Evolutionary conservation across 352 stramenopile species (phyloP).

Genomic region (Globisporangium abappressorium): DNA sequence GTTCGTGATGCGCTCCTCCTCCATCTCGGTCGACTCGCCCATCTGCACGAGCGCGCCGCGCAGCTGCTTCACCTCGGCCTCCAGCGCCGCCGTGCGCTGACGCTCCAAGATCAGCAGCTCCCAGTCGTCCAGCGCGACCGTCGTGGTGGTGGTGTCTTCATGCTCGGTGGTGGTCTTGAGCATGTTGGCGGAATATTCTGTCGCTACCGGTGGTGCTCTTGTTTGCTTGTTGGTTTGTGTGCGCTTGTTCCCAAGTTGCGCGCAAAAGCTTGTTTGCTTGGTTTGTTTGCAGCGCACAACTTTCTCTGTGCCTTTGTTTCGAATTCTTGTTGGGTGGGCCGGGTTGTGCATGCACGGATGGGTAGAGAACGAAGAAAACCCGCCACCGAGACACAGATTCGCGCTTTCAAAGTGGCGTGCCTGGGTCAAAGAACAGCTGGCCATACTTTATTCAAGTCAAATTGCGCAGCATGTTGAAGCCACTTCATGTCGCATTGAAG

Average conservation of each 20-base stretch:
- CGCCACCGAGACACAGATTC: conserved; percentile 4
- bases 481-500: conserved; percentile 16
- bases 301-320: conserved; percentile 1
- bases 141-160: neutral
- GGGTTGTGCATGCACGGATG: neutral
- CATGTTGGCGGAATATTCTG: neutral
- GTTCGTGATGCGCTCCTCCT: conserved; percentile 85
- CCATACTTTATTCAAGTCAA: neutral
- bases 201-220: conserved; percentile 2
- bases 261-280: neutral
- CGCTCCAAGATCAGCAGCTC: conserved; percentile 72
- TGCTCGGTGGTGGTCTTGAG: neutral
- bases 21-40: conserved; percentile 80
- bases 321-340: neutral
- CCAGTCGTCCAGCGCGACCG: conserved; percentile 33
- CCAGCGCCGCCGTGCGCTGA: conserved; percentile 67
- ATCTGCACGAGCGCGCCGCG: conserved; percentile 71
- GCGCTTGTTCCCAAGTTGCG: neutral
- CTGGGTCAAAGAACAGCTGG: conserved; percentile 1
- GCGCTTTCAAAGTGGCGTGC: neutral
- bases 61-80: conserved; percentile 64
- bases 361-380: neutral
- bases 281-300: neutral
- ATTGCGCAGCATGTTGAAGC: neutral
- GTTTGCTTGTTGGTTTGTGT: conserved; percentile 5